A percentile compares a stretch with the other conserved stretches of the same genome.
Evolutionary conservation across 2,329 filamentous ascomycete genomes (phyloP).

Genomic region (Cladosporium sp.): DNA sequence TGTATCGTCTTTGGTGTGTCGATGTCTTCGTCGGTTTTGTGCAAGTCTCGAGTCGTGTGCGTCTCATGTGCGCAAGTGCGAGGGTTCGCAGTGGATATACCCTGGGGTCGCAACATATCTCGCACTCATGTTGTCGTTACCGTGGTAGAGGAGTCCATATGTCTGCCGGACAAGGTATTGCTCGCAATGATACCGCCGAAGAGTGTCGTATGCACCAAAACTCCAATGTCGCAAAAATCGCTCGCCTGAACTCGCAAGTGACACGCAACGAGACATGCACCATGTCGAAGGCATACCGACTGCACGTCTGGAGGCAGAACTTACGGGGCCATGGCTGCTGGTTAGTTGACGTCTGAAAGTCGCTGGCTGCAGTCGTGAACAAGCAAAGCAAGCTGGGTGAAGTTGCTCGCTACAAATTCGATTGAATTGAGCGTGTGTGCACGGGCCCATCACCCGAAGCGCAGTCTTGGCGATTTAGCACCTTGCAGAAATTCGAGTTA

Average conservation of each 20-base stretch:
- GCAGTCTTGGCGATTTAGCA: constrained; percentile 1
- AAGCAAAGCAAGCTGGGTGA: neutral
- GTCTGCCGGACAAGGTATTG: too few relatives aligned
- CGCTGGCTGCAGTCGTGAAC: constrained; percentile 10
- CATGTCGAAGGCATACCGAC: neutral
- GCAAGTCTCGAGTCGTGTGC: too few relatives aligned
- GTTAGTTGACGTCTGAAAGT: constrained; percentile 13
- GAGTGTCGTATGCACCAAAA: neutral
- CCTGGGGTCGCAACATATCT: too few relatives aligned
- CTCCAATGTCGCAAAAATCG: constrained; percentile 3
- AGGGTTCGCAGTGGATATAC: too few relatives aligned
- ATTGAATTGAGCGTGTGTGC: neutral
- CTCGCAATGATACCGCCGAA: neutral
- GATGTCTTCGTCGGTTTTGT: too few relatives aligned
- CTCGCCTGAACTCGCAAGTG: constrained; percentile 1
- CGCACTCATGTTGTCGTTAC: too few relatives aligned
- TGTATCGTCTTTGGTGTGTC: too few relatives aligned
- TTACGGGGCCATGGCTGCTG: constrained; percentile 22
- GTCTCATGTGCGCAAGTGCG: too few relatives aligned
- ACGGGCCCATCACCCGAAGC: neutral
- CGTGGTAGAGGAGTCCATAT: too few relatives aligned
- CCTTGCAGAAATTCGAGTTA: neutral
- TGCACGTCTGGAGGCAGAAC: constrained; percentile 10
- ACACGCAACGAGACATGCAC: neutral
- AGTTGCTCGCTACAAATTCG: constrained; percentile 11